Conservation (phyloP, 2,329 filamentous ascomycete species). For the Xylariaceae sp. region DNA sequence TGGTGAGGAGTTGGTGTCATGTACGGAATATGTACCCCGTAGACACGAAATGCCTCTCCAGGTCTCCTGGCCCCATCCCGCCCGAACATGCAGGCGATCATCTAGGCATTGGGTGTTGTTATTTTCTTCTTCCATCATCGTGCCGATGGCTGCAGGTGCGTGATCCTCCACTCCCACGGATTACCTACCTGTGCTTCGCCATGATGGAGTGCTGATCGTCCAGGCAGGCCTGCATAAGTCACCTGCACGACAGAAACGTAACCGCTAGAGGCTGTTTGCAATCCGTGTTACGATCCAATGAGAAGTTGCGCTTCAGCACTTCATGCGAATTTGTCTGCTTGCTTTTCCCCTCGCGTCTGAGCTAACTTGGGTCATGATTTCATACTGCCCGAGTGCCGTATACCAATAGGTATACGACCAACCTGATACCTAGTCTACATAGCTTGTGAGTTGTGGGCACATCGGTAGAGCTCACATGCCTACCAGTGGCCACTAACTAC, state of each 20-base stretch:
- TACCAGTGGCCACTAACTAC: too few relatives aligned
- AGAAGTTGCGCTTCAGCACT: neutral
- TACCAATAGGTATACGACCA: too few relatives aligned
- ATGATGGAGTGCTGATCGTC: slow-evolving; percentile 11
- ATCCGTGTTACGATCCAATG: slow-evolving; percentile 15
- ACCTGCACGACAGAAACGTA: slow-evolving; percentile 18
- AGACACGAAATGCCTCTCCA: too few relatives aligned
- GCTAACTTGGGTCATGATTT: neutral
- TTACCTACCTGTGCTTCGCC: neutral
- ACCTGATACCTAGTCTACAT: too few relatives aligned
- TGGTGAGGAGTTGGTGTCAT: too few relatives aligned
- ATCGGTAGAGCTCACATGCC: too few relatives aligned
- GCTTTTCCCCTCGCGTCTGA: slow-evolving; percentile 1
- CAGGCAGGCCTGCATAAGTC: slow-evolving; percentile 15
- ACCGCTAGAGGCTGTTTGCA: slow-evolving; percentile 7
- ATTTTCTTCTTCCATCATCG: slow-evolving; percentile 1
- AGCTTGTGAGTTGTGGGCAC: too few relatives aligned
- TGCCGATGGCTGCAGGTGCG: slow-evolving; percentile 3
- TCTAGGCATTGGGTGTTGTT: neutral
- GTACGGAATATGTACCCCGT: too few relatives aligned
- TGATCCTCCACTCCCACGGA: neutral
- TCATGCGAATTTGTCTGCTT: neutral
- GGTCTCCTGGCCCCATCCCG: too few relatives aligned
- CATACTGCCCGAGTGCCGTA: neutral
- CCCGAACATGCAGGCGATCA: neutral